A percentile compares a stretch with the other conserved stretches of the same genome.
Evolutionary conservation across 148 eudicot species (phyloP).

Genomic region (Camellia sinensis): DNA sequence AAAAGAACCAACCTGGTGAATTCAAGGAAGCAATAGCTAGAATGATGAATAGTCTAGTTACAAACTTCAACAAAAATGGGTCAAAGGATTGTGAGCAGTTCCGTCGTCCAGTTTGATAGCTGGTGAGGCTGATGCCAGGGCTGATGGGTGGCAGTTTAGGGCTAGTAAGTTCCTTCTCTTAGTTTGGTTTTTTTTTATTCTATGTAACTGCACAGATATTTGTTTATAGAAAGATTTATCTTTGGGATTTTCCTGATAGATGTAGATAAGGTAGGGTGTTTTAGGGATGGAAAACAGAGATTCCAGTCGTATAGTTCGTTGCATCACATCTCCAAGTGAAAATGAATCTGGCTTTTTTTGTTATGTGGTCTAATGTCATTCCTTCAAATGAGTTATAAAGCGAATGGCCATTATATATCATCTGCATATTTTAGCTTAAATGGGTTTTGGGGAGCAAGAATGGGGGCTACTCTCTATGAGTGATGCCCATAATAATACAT

Average conservation of each 20-base stretch:
- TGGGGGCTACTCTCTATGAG: no score
- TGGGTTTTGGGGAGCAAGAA: no score
- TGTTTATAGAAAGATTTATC: not conserved
- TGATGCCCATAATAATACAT: no score
- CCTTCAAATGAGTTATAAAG: not conserved
- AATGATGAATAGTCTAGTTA: conserved; percentile 38
- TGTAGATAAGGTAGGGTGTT: not conserved
- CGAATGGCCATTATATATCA: no score
- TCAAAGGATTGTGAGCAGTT: conserved; percentile 54
- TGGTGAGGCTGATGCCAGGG: not conserved
- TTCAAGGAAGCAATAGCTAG: conserved; percentile 26
- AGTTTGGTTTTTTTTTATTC: not conserved
- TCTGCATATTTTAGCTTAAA: no score
- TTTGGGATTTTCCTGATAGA: not conserved
- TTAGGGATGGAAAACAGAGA: not conserved
- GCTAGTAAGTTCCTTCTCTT: not conserved
- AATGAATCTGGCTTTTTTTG: not conserved
- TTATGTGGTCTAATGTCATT: not conserved
- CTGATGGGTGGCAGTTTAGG: conserved; percentile 1
- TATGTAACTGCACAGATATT: not conserved
- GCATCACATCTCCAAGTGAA: not conserved
- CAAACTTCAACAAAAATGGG: conserved; percentile 50
- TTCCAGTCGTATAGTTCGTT: not conserved
- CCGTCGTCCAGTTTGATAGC: conserved; percentile 16
- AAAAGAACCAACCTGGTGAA: not conserved